Conservation (phyloP, 2,329 filamentous ascomycete species). For the Colletotrichum sp. region DNA sequence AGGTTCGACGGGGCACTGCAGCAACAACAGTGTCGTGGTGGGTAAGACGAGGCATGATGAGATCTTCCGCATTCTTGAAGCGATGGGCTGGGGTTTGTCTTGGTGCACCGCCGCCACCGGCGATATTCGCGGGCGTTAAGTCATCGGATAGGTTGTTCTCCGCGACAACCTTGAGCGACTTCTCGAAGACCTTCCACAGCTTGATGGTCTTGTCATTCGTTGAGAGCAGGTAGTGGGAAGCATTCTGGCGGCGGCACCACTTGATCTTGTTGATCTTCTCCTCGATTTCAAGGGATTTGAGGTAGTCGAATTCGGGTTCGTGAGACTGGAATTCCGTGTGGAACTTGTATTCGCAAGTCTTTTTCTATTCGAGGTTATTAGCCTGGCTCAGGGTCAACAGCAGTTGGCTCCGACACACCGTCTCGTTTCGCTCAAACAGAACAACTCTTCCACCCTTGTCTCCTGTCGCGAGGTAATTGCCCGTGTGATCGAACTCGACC, state of each 20-base stretch:
- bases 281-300: slow-evolving; percentile 99
- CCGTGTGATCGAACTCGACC: slow-evolving; percentile 89
- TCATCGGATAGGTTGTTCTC: slow-evolving; percentile 99
- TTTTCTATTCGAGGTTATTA: slow-evolving; percentile 73
- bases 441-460: slow-evolving; percentile 88
- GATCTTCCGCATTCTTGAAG: slow-evolving; percentile 80
- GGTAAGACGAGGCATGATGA: slow-evolving; percentile 94
- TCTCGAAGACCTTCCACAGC: slow-evolving; percentile 99
- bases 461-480: slow-evolving; percentile 88
- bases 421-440: slow-evolving; percentile 92
- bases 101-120: slow-evolving; percentile 79
- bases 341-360: slow-evolving; percentile 99
- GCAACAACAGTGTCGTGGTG: slow-evolving; percentile 99
- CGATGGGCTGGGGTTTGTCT: slow-evolving; percentile 73
- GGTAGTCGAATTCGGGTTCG: slow-evolving; percentile 98
- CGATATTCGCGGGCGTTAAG: slow-evolving; percentile 76
- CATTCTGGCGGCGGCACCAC: slow-evolving; percentile 98
- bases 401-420: slow-evolving; percentile 62
- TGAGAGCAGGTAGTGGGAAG: slow-evolving; percentile 95
- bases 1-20: slow-evolving; percentile 92
- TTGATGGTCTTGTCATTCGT: slow-evolving; percentile 99
- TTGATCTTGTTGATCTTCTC: slow-evolving; percentile 99
- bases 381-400: slow-evolving; percentile 16
- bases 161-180: slow-evolving; percentile 97
- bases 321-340: slow-evolving; percentile 99